Conservation (phyloP, 495 filamentous ascomycete species). For the Patellaria atrata region DNA sequence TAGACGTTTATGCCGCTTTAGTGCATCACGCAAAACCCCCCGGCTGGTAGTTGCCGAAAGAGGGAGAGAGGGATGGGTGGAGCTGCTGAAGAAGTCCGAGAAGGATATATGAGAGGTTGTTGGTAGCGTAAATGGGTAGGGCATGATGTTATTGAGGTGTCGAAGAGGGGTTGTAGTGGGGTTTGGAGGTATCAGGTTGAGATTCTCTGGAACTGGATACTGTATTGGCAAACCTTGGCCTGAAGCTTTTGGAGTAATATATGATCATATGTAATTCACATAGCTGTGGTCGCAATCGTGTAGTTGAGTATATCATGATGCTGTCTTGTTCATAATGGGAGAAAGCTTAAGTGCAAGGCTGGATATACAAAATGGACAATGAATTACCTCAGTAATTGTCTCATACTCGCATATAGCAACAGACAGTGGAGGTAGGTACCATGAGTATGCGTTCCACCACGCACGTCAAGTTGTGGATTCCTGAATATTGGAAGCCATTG, state of each 20-base stretch:
- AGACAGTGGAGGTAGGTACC: too few species aligned
- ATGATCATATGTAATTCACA: too few species aligned
- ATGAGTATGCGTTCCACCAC: too few species aligned
- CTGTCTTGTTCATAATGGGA: too few species aligned
- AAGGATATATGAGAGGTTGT: slow-evolving; percentile 76
- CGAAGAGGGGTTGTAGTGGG: neutral
- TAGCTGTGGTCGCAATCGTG: too few species aligned
- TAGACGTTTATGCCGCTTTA: slow-evolving; percentile 74
- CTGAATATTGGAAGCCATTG: too few species aligned
- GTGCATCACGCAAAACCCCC: slow-evolving; percentile 55
- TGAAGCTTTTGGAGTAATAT: neutral
- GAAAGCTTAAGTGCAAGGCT: too few species aligned
- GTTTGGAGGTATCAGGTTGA: neutral
- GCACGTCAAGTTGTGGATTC: too few species aligned
- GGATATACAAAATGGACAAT: too few species aligned
- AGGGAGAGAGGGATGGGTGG: slow-evolving; percentile 72
- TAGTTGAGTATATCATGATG: too few species aligned
- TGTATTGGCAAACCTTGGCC: slow-evolving; percentile 1
- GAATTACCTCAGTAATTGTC: too few species aligned
- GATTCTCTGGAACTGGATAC: neutral
- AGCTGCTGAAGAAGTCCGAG: slow-evolving; percentile 44
- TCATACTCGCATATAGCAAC: too few species aligned
- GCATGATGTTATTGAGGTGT: slow-evolving; percentile 40
- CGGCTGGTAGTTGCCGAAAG: slow-evolving; percentile 62
- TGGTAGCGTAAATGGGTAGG: slow-evolving; percentile 68